Evolutionary conservation across 139 green algal species (phyloP), one percentile per base, ranked within the genome.

Genomic region (Chlorella ohadii): DNA sequence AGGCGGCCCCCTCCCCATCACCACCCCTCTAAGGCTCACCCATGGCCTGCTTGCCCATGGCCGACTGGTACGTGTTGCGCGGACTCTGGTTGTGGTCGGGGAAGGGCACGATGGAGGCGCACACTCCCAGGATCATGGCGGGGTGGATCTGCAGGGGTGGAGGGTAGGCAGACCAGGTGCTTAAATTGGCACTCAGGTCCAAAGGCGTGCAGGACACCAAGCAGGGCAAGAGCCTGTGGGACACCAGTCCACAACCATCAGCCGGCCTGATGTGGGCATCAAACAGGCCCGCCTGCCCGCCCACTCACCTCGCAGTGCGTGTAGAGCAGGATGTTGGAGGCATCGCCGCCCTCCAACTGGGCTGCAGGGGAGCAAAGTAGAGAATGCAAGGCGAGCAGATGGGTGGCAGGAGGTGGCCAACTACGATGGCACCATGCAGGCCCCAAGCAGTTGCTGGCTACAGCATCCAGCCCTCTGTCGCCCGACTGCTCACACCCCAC

Each of bases 11-110:
- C n/a, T n/a, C n/a, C n/a, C n/a, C n/a, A n/a, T n/a, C n/a, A n/a
- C n/a, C n/a, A n/a, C n/a, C n/a, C n/a, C n/a, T n/a, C n/a, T n/a
- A n/a, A n/a, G n/a, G 44, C 81, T 74, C 72, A 78, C 96, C 96
- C 95, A 99, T 98, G 20, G 96, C 94, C 91, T 98, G 95, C 91
- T 98, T 98, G 86, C 94, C 95, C 95, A 98, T 99, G 75, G 97
- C 97, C 3, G 78, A 93, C 90, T 98, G 96, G 87, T 99, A 99
- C 23, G 95, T 97, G 90, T 98, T 99, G 41, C 97, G 93, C 6
- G 97, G 96, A 7, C 92, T 96, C 93, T 98, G 96, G 90, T 99
- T 99, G 96, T 99, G 97, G 89, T 99, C 97, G 1, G 97, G 97
- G 93, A 99, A 99, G 55, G 97, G 97, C 76, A 99, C 98, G 90